Conservation (phyloP, 768 basidiomycete genomes). For the Coprinopsis cinerea region DNA sequence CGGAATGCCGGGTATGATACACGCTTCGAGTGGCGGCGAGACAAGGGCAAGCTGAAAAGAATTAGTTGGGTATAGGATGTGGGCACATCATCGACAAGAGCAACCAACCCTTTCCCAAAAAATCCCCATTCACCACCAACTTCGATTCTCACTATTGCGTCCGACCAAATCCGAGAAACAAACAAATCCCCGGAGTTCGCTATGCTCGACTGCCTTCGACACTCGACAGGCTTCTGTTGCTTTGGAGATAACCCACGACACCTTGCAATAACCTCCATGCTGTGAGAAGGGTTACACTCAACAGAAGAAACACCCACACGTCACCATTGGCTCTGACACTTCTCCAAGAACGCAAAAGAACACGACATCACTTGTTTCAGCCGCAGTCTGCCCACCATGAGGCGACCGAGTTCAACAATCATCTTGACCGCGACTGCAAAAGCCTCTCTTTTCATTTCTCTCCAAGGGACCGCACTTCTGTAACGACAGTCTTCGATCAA, state of each 20-base stretch:
- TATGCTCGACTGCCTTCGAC: neutral
- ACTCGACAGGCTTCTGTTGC: neutral
- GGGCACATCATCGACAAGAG: slow-evolving; percentile 4
- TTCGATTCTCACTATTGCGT: neutral
- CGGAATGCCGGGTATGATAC: neutral
- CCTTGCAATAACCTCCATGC: neutral
- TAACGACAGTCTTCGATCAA: neutral
- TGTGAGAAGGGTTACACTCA: neutral
- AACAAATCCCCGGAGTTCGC: neutral
- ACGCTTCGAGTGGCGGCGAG: neutral
- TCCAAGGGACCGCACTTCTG: too few species aligned
- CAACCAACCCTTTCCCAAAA: neutral
- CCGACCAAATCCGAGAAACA: neutral
- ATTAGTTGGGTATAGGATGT: slow-evolving; percentile 7
- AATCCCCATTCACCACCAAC: slow-evolving; percentile 2
- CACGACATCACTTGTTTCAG: too few species aligned
- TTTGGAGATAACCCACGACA: neutral
- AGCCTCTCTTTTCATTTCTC: too few species aligned
- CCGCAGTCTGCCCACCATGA: too few species aligned
- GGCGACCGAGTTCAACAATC: too few species aligned
- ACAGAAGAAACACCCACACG: neutral
- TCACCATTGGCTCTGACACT: too few species aligned
- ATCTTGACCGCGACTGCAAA: too few species aligned
- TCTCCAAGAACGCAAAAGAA: too few species aligned
- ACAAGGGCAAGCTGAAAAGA: neutral